Percentiles rank a stretch among this genome's conserved stretches.
Conservation (phyloP, 805 yeast species). For the Pichia cabralensis region DNA sequence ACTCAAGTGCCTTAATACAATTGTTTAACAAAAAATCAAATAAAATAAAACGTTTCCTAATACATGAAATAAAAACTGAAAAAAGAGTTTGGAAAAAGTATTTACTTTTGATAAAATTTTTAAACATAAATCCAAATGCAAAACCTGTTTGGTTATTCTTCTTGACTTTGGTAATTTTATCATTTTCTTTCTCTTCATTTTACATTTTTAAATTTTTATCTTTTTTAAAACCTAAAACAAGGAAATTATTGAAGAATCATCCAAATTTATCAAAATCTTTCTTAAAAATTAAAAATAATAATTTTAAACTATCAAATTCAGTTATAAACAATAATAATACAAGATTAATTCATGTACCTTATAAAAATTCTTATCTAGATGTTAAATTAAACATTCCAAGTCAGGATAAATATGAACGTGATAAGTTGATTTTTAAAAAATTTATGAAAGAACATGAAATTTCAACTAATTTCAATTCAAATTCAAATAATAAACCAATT, state of each 20-base stretch:
- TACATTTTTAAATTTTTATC: constrained; percentile 18
- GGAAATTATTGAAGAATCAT: constrained; percentile 1
- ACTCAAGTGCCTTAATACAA: too few relatives aligned
- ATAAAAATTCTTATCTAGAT: constrained; percentile 30
- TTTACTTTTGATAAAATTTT: constrained; percentile 10
- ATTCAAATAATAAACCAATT: constrained; percentile 1
- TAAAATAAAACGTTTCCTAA: not conserved
- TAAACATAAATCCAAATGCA: constrained; percentile 22
- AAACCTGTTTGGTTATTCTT: constrained; percentile 27
- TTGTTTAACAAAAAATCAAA: too few relatives aligned
- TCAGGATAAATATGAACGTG: constrained; percentile 44
- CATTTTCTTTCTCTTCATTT: constrained; percentile 16
- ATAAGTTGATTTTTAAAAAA: constrained; percentile 41
- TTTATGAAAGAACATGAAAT: constrained; percentile 26
- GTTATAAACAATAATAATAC: constrained; percentile 7
- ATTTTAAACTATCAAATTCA: not conserved
- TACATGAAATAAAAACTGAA: constrained; percentile 2
- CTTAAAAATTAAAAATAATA: not conserved
- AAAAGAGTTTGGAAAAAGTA: constrained; percentile 11
- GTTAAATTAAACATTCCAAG: constrained; percentile 36
- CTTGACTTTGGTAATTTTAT: constrained; percentile 19
- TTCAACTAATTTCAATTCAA: not conserved
- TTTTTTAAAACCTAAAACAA: constrained; percentile 9
- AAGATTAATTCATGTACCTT: constrained; percentile 40
- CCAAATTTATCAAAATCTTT: constrained; percentile 1